Conservation (phyloP, 2,329 filamentous ascomycete species). For the Nothomitra cinnamomea region DNA sequence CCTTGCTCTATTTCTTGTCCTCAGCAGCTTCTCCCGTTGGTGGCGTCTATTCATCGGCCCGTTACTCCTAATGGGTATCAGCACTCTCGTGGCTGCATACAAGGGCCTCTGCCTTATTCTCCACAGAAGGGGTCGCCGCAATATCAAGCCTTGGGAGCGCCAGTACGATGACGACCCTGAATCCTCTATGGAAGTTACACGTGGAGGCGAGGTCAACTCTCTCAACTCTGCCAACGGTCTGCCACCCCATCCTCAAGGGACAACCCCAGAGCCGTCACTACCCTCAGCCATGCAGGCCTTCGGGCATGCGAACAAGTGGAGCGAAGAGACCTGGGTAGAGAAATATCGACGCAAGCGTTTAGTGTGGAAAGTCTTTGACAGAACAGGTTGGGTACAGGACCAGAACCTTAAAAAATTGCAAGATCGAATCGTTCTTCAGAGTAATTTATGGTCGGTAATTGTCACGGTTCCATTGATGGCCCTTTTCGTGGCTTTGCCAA, state of each 20-base stretch:
- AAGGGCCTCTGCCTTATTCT: conserved; percentile 24
- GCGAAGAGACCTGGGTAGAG: conserved; percentile 19
- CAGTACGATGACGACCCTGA: conserved; percentile 7
- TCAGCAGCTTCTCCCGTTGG: conserved; percentile 11
- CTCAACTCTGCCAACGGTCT: too few relatives aligned
- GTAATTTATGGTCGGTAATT: conserved; percentile 37
- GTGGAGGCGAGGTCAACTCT: background rate
- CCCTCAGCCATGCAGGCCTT: conserved; percentile 15
- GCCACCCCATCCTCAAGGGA: background rate
- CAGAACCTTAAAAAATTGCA: conserved; percentile 19
- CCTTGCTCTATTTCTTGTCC: conserved; percentile 19
- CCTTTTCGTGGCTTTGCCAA: background rate
- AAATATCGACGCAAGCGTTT: conserved; percentile 16
- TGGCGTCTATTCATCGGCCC: conserved; percentile 16
- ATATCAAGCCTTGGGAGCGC: conserved; percentile 25
- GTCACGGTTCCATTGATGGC: background rate
- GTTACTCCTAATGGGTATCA: conserved; percentile 22
- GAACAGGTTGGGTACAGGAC: conserved; percentile 18
- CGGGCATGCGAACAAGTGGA: conserved; percentile 20
- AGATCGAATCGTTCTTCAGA: conserved; percentile 25
- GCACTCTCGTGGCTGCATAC: conserved; percentile 20
- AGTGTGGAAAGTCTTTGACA: conserved; percentile 17
- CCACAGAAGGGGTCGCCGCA: conserved; percentile 18
- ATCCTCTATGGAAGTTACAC: background rate
- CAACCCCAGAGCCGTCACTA: background rate